These are phyloP conservation scores for Neurospora sp. DNA, from an alignment of 2,329 filamentous ascomycete species.

Conservation along the genomic window DNA sequence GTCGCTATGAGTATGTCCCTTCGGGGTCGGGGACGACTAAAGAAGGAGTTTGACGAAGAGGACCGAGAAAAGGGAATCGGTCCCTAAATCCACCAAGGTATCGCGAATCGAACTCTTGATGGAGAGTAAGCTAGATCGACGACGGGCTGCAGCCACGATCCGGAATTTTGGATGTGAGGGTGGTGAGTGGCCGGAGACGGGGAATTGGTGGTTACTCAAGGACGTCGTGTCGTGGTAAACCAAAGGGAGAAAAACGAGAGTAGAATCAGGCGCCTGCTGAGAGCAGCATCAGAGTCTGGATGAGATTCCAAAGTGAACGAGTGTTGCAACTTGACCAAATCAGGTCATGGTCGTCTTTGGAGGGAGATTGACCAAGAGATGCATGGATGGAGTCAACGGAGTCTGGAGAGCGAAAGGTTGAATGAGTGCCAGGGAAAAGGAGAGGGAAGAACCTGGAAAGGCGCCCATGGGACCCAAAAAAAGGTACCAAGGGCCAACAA, in stretches of 20 bases:
- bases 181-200: not conserved
- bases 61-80: not conserved
- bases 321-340: not conserved
- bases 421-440: conserved; percentile 1
- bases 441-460: conserved; percentile 2
- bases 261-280: not conserved
- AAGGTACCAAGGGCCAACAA: not conserved
- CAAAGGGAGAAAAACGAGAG: not conserved
- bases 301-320: not conserved
- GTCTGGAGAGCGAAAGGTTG: not conserved
- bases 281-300: not conserved
- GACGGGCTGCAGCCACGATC: conserved; percentile 7
- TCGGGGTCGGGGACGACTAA: not conserved
- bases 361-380: not conserved
- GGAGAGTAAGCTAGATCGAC: conserved; percentile 2
- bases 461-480: not conserved
- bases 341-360: not conserved
- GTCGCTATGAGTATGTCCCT: conserved; percentile 4
- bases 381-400: not conserved
- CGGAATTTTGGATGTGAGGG: not conserved
- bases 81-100: not conserved
- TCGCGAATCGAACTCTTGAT: not conserved
- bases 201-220: not conserved
- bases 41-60: not conserved
- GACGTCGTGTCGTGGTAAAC: not conserved